A percentile compares a stretch with the other conserved stretches of the same genome.
These are phyloP conservation scores for Hansenula anomala DNA, from an alignment of 1,139 yeast genomes.

Conservation along the genomic window DNA sequence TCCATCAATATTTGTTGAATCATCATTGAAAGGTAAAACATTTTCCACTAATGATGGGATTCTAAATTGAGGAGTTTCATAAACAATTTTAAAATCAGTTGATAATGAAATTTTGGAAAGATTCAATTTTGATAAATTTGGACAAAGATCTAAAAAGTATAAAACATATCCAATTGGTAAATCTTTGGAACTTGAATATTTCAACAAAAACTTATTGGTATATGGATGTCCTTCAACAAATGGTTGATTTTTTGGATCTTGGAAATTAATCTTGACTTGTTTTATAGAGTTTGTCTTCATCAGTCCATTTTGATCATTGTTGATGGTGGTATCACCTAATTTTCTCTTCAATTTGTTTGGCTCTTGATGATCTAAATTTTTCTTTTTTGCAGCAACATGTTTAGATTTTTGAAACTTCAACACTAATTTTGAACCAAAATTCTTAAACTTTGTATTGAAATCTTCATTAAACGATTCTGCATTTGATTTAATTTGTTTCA, in stretches of 20 bases:
- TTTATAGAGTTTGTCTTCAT: background rate
- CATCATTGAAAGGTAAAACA: conserved; percentile 5
- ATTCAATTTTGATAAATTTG: conserved; percentile 45
- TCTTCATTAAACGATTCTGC: background rate
- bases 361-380: too few species aligned
- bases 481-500: conserved; percentile 5
- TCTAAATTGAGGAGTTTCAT: conserved; percentile 5
- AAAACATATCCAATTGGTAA: conserved; percentile 64
- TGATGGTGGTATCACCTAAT: background rate
- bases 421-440: background rate
- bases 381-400: too few species aligned
- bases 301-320: conserved; percentile 3
- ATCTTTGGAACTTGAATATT: conserved; percentile 57
- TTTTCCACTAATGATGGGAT: conserved; percentile 11
- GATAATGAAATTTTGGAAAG: conserved; percentile 53
- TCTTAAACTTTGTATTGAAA: conserved; percentile 1
- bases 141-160: conserved; percentile 56
- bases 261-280: conserved; percentile 2
- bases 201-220: conserved; percentile 51
- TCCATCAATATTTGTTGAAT: background rate
- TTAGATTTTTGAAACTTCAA: conserved; percentile 5
- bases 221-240: conserved; percentile 45
- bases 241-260: conserved; percentile 23
- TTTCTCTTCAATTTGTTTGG: conserved; percentile 1
- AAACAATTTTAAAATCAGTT: conserved; percentile 49